A percentile compares a stretch with the other conserved stretches of the same genome.
Conservation (phyloP, 345 rosid species). For the Luvunga scandens region DNA sequence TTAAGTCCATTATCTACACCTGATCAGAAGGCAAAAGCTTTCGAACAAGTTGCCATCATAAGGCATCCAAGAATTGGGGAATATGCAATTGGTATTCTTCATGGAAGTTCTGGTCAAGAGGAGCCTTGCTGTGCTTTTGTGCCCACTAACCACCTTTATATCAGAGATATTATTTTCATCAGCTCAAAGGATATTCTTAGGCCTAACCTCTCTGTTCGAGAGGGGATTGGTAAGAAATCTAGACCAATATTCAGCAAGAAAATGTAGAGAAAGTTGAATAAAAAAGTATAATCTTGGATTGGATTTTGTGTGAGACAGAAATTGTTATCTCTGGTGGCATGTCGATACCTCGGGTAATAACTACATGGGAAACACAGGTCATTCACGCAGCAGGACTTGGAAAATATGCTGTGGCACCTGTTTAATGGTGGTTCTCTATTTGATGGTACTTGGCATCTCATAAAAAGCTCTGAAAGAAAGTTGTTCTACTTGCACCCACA, state of each 20-base stretch:
- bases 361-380: slow-evolving; percentile 40
- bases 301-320: slow-evolving; percentile 35
- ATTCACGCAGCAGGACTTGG: slow-evolving; percentile 28
- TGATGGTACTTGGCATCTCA: background rate
- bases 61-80: slow-evolving; percentile 70
- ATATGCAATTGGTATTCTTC: slow-evolving; percentile 64
- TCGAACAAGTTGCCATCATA: slow-evolving; percentile 76
- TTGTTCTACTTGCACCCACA: background rate
- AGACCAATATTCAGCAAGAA: background rate
- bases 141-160: slow-evolving; percentile 68
- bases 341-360: slow-evolving; percentile 59
- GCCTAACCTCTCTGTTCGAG: slow-evolving; percentile 65
- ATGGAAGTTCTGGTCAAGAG: slow-evolving; percentile 51
- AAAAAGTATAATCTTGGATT: background rate
- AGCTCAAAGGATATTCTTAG: slow-evolving; percentile 58
- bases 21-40: slow-evolving; percentile 72
- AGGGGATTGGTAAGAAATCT: slow-evolving; percentile 53
- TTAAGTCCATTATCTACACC: slow-evolving; percentile 9
- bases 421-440: slow-evolving; percentile 10
- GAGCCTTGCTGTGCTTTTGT: slow-evolving; percentile 67
- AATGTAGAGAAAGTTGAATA: background rate
- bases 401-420: slow-evolving; percentile 36
- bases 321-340: slow-evolving; percentile 69
- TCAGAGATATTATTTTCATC: slow-evolving; percentile 62
- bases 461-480: slow-evolving; percentile 1